Percentiles rank a stretch among this genome's conserved stretches.
Evolutionary conservation across 148 eudicot genomes (phyloP).

Genomic region (Chenopodium formosanum): DNA sequence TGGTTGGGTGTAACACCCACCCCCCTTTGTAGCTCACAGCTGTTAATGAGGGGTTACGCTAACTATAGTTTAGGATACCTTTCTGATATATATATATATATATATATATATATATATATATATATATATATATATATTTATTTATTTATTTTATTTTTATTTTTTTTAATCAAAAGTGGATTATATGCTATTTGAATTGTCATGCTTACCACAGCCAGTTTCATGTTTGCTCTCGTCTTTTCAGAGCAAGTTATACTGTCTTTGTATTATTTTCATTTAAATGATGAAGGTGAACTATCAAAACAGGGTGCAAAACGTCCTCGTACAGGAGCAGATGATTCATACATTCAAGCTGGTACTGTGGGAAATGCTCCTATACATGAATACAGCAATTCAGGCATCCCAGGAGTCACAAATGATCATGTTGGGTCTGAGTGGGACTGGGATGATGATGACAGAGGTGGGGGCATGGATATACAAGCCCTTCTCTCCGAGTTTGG

Average conservation of each 20-base stretch:
- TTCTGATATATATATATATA: too few relatives aligned
- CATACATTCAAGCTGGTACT: slow-evolving; percentile 59
- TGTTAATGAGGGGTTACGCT: too few relatives aligned
- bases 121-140: too few relatives aligned
- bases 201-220: too few relatives aligned
- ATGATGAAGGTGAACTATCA: slow-evolving; percentile 26
- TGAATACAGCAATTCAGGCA: slow-evolving; percentile 51
- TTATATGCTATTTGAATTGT: too few relatives aligned
- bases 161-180: too few relatives aligned
- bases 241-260: neutral
- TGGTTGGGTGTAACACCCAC: too few relatives aligned
- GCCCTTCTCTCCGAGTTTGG: slow-evolving; percentile 95
- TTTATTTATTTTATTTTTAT: too few relatives aligned
- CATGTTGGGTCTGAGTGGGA: slow-evolving; percentile 66
- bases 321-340: slow-evolving; percentile 58
- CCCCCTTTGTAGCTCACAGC: too few relatives aligned
- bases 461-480: slow-evolving; percentile 80
- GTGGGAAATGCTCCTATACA: slow-evolving; percentile 48
- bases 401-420: slow-evolving; percentile 61
- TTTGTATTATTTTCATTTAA: neutral
- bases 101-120: too few relatives aligned
- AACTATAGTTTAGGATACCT: too few relatives aligned
- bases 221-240: too few relatives aligned
- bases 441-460: slow-evolving; percentile 91
- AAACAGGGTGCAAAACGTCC: slow-evolving; percentile 86